Evolutionary conservation across 2,329 filamentous ascomycete genomes (phyloP), one percentile per base, ranked within the genome.

Genomic region (Ophiostoma perfectum): DNA sequence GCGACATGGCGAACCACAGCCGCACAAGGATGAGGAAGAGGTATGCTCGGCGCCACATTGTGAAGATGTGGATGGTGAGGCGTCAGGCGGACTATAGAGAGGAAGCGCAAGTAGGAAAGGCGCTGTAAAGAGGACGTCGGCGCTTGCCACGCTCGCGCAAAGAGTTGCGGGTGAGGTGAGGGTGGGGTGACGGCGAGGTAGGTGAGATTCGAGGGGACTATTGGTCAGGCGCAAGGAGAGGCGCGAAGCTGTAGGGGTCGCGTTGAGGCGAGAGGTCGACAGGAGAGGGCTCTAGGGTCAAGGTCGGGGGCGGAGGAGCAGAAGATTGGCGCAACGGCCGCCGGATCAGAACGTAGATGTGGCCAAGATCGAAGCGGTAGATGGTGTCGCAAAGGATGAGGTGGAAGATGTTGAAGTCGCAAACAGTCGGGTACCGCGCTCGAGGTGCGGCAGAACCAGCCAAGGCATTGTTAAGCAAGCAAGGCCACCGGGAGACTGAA

Each of bases 11-110:
- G 78, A 98, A 94, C 86, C 94, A 98, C 76, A 98, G 84, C 78
- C 95, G 90, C 75, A 97, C 87, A 73, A 95, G 82, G 75, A 96
- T 84, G 74, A 99, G 84, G 68, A 96, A 80, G 72, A 98, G 83
- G 80, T 97, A 97, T 71, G 89, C 86, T 79, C 93, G 89, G 83
- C 93, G 88, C 93, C 92, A 97, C 94, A 97, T 97, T 70, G 67
- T 71, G 38, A 65, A 7, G 41, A 65, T 63, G 49, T 55, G 64
- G 38, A 68, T 74, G 55, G 16, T 42, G 12, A 41, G 55, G 11
- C 36, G 12, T 44, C 2, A 7, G 42, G 47, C 27, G 27, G 27
- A 2, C 2, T n/a, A n/a, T 63, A 44, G 62, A 45, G 41, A 14
- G 27, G 27, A 27, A 27, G 27, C 27, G 27, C 27, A 27, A 27